These are phyloP conservation scores for Leccinum incarnatum DNA, from an alignment of 768 basidiomycete genomes.

Conservation along the genomic window DNA sequence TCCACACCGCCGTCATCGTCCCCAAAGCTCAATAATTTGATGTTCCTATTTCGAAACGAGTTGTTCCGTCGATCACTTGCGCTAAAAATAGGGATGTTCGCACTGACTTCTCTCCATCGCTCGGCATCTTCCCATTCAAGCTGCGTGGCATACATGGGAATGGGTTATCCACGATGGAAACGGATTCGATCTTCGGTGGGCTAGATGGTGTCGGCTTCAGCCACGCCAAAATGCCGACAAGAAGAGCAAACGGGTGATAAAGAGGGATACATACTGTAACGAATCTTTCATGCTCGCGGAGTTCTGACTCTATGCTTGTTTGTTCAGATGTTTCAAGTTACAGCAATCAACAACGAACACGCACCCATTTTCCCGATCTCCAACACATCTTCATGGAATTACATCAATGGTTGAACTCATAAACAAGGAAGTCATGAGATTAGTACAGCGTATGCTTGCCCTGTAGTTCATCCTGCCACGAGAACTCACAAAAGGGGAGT, in stretches of 20 bases:
- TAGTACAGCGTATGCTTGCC: too few relatives aligned
- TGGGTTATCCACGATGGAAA: constrained; percentile 88
- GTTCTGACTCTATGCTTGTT: constrained; percentile 30
- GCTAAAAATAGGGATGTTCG: not conserved
- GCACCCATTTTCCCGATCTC: too few relatives aligned
- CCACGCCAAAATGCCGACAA: too few relatives aligned
- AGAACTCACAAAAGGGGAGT: too few relatives aligned
- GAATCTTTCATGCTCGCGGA: too few relatives aligned
- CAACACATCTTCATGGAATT: too few relatives aligned
- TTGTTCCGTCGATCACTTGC: not conserved
- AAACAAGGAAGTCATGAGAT: too few relatives aligned
- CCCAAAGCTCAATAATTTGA: constrained; percentile 85
- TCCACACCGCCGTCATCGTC: constrained; percentile 65
- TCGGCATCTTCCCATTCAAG: constrained; percentile 73
- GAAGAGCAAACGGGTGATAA: too few relatives aligned
- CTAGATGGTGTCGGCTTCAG: constrained; percentile 37
- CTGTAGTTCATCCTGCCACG: too few relatives aligned
- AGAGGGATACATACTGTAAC: constrained; percentile 6
- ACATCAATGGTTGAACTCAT: too few relatives aligned
- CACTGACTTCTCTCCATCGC: constrained; percentile 74
- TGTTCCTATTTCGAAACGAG: constrained; percentile 55
- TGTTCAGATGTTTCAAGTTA: not conserved
- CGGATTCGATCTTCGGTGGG: constrained; percentile 85
- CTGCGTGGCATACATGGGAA: constrained; percentile 87
- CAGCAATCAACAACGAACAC: too few relatives aligned